A percentile compares a stretch with the other conserved stretches of the same genome.
Conservation (phyloP, 2,329 filamentous ascomycete species). For the Thielaviopsis euricoi region DNA sequence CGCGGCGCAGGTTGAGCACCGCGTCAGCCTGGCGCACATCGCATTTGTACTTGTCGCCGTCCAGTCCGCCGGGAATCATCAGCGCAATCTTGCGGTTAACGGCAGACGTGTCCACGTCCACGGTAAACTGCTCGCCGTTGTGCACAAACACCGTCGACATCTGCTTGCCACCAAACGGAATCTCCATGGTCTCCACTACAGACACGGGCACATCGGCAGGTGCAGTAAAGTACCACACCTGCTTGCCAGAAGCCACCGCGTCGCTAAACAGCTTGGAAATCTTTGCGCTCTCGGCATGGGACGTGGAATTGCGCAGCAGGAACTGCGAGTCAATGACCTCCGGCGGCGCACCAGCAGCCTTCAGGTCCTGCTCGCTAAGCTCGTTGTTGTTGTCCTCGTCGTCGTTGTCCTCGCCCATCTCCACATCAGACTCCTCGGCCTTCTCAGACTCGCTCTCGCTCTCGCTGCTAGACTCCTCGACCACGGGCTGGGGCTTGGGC, state of each 20-base stretch:
- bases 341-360: slow-evolving; percentile 12
- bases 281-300: slow-evolving; percentile 25
- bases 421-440: slow-evolving; percentile 13
- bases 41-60: slow-evolving; percentile 11
- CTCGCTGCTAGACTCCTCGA: slow-evolving; percentile 2
- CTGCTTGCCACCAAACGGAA: slow-evolving; percentile 37
- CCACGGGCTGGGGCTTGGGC: slow-evolving; percentile 7
- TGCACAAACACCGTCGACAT: slow-evolving; percentile 37
- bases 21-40: slow-evolving; percentile 7
- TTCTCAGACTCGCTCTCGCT: slow-evolving; percentile 12
- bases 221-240: slow-evolving; percentile 67
- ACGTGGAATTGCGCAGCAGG: slow-evolving; percentile 31
- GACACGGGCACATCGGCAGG: slow-evolving; percentile 54
- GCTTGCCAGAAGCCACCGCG: slow-evolving; percentile 48
- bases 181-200: slow-evolving; percentile 46
- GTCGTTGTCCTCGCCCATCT: slow-evolving; percentile 15
- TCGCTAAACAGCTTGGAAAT: slow-evolving; percentile 39
- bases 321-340: slow-evolving; percentile 36
- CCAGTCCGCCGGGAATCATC: slow-evolving; percentile 8
- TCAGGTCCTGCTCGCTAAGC: slow-evolving; percentile 16
- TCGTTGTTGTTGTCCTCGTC: slow-evolving; percentile 16
- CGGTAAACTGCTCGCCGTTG: slow-evolving; percentile 45
- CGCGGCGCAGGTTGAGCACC: slow-evolving; percentile 9
- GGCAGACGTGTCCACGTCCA: slow-evolving; percentile 35
- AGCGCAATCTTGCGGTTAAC: slow-evolving; percentile 22